Conservation (phyloP, 1,284 basidiomycete species). For the Ustilago lituana region DNA sequence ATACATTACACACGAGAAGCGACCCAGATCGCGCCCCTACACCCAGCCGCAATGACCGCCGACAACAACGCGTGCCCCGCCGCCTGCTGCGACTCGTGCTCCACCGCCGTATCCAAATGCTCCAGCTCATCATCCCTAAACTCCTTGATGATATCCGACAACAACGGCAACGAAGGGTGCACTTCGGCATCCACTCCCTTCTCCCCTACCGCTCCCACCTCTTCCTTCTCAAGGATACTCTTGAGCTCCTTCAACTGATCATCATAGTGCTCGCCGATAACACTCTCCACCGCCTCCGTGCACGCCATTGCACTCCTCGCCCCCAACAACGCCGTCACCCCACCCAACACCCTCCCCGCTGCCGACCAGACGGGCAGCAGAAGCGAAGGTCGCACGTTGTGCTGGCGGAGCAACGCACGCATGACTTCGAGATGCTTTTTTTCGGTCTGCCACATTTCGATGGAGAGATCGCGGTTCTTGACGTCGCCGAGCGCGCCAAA, state of each 20-base stretch:
- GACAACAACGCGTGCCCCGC: conserved; percentile 90
- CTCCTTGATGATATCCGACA: conserved; percentile 81
- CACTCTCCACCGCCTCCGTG: conserved; percentile 96
- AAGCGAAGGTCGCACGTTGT: conserved; percentile 82
- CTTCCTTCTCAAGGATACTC: conserved; percentile 34
- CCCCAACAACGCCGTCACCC: conserved; percentile 85
- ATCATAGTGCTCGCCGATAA: conserved; percentile 97
- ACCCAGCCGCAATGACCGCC: conserved; percentile 84
- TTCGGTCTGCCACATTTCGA: conserved; percentile 98
- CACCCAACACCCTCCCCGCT: conserved; percentile 85
- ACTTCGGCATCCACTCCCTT: conserved; percentile 13
- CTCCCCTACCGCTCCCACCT: neutral
- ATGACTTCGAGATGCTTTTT: conserved; percentile 89
- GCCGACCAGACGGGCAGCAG: conserved; percentile 84
- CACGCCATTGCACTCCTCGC: conserved; percentile 97
- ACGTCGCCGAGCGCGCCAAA: conserved; percentile 56
- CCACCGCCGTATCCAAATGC: conserved; percentile 90
- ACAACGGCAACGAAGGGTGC: conserved; percentile 79
- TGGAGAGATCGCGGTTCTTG: conserved; percentile 51
- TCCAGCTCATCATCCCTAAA: conserved; percentile 94
- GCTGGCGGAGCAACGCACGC: conserved; percentile 83
- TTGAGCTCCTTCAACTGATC: conserved; percentile 70
- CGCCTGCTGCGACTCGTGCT: conserved; percentile 86
- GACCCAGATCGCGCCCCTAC: conserved; percentile 86
- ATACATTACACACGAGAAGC: conserved; percentile 69